A percentile compares a stretch with the other conserved stretches of the same genome.
Evolutionary conservation across 169 alveolate genomes (phyloP).

Genomic region (Pseudocohnilembus persalinus): DNA sequence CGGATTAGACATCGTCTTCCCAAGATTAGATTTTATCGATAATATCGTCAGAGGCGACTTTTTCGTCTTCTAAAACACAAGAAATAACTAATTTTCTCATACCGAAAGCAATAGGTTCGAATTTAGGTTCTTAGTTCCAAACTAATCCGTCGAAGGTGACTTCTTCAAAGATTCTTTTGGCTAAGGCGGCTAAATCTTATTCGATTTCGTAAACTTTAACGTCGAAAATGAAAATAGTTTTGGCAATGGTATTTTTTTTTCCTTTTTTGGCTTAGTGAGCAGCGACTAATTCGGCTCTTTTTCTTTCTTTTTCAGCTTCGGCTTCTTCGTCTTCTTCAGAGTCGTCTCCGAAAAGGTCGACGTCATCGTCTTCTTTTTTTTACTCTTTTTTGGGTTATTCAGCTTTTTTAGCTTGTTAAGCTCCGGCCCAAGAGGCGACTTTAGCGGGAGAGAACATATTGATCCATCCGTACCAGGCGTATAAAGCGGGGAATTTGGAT

Average conservation of each 20-base stretch:
- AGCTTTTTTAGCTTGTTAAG: slow-evolving; percentile 40
- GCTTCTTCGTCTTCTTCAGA: slow-evolving; percentile 58
- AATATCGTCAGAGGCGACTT: slow-evolving; percentile 66
- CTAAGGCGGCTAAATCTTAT: slow-evolving; percentile 76
- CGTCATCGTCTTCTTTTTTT: slow-evolving; percentile 46
- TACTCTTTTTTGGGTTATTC: slow-evolving; percentile 32
- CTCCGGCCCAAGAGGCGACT: slow-evolving; percentile 51
- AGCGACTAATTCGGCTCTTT: slow-evolving; percentile 31
- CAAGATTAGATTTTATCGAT: slow-evolving; percentile 54
- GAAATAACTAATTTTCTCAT: slow-evolving; percentile 71
- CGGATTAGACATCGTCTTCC: slow-evolving; percentile 63
- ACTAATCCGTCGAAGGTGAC: slow-evolving; percentile 72
- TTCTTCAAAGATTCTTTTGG: slow-evolving; percentile 58
- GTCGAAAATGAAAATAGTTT: slow-evolving; percentile 83
- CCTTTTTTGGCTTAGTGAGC: slow-evolving; percentile 66
- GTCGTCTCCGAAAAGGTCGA: slow-evolving; percentile 55
- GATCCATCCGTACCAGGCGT: slow-evolving; percentile 57
- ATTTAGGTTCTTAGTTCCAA: slow-evolving; percentile 76
- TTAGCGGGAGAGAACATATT: slow-evolving; percentile 46
- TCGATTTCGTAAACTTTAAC: slow-evolving; percentile 84
- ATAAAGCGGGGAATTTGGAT: slow-evolving; percentile 48
- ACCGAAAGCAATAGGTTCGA: slow-evolving; percentile 77
- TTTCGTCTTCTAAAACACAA: slow-evolving; percentile 74
- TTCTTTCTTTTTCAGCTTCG: slow-evolving; percentile 45
- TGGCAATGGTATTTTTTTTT: slow-evolving; percentile 72